phyloP scores from a whole-genome alignment of 345 rosid genomes.

The Eucalyptus virginea region DNA sequence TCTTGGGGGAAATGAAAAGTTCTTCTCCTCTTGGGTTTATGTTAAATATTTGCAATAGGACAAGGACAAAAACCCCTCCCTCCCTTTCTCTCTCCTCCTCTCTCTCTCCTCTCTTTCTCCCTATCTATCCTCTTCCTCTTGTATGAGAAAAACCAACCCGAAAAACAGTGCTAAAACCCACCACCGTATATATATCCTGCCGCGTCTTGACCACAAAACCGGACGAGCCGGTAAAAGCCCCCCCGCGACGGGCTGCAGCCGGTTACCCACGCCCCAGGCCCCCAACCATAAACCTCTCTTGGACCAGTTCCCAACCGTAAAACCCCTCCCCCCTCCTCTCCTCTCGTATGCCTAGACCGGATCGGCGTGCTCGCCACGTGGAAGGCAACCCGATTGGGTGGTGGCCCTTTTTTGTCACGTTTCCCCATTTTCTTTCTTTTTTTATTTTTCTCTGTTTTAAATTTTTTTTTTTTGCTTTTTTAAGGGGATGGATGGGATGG shows the following conservation, averaged over 20 bases:
- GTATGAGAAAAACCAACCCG: slow-evolving; percentile 13
- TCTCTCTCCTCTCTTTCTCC: neutral
- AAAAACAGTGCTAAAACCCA: slow-evolving; percentile 46
- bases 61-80: slow-evolving; percentile 21
- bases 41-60: neutral
- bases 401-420: neutral
- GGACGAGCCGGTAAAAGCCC: slow-evolving; percentile 6
- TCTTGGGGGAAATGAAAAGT: neutral
- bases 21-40: neutral
- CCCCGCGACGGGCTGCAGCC: slow-evolving; percentile 19
- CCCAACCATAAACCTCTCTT: neutral
- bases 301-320: slow-evolving; percentile 18
- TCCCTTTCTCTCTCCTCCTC: neutral
- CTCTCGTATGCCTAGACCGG: neutral
- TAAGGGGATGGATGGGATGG: neutral
- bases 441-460: fast-evolving
- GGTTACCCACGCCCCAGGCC: neutral
- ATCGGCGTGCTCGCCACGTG: neutral
- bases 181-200: neutral
- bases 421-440: neutral
- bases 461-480: neutral
- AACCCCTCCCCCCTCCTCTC: neutral
- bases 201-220: slow-evolving; percentile 19
- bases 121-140: neutral
- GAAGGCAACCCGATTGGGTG: neutral